Conservation (phyloP, 75 land plant species). For the Pinus albicaulis region DNA sequence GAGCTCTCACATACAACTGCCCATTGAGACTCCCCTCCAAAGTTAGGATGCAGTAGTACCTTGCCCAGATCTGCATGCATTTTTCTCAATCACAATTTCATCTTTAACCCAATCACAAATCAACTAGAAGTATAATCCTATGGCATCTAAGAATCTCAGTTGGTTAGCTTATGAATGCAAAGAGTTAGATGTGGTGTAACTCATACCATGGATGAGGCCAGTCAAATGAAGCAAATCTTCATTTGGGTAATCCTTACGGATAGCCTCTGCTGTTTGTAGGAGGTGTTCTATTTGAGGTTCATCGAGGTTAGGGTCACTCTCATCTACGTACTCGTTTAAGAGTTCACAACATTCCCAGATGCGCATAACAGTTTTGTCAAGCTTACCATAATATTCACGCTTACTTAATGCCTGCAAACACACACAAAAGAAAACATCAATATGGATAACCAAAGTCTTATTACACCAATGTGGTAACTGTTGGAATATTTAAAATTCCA, state of each 20-base stretch:
- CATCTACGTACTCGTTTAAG: conserved; percentile 66
- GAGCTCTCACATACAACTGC: conserved; percentile 70
- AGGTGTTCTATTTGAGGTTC: conserved; percentile 89
- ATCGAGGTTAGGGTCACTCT: conserved; percentile 86
- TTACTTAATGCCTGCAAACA: conserved; percentile 54
- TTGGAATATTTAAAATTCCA: no score
- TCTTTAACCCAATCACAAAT: not conserved
- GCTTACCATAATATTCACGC: conserved; percentile 59
- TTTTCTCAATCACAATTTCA: not conserved
- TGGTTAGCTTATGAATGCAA: not conserved
- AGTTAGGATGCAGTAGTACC: conserved; percentile 79
- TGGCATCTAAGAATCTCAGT: not conserved
- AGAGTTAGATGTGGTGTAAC: not conserved
- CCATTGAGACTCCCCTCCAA: conserved; percentile 90
- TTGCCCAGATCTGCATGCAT: conserved; percentile 79
- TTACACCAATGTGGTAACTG: not conserved
- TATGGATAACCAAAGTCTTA: not conserved
- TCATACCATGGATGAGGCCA: conserved; percentile 80
- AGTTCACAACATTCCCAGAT: conserved; percentile 95
- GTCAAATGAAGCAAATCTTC: conserved; percentile 89
- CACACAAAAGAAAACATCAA: not conserved
- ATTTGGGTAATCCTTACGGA: conserved; percentile 76
- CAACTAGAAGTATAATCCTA: no score
- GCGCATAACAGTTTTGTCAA: conserved; percentile 71
- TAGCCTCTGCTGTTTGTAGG: conserved; percentile 83